Conservation (phyloP, 2,329 filamentous ascomycete species). For the Chalaropsis thielavioides region DNA sequence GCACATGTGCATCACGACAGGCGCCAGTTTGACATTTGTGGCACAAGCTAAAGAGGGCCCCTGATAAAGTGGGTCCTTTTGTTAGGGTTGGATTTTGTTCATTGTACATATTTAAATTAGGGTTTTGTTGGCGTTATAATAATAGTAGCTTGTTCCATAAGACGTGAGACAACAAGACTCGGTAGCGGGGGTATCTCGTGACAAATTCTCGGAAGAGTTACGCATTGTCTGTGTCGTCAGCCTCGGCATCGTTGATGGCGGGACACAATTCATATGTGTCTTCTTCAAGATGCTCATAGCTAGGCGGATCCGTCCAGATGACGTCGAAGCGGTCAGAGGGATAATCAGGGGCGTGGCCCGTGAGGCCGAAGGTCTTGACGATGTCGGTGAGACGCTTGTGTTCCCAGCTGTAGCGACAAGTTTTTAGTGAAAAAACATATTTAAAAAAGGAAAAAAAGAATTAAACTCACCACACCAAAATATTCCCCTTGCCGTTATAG, state of each 20-base stretch:
- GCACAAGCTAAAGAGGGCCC: neutral
- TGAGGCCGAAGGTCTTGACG: slow-evolving; percentile 35
- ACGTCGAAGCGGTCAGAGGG: slow-evolving; percentile 36
- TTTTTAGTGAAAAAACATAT: neutral
- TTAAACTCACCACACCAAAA: slow-evolving; percentile 37
- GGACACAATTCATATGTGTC: slow-evolving; percentile 21
- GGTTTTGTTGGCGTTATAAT: neutral
- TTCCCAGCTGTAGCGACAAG: slow-evolving; percentile 35
- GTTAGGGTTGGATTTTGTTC: neutral
- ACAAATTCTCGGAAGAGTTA: neutral
- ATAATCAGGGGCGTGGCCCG: slow-evolving; percentile 31
- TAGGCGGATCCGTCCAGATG: slow-evolving; percentile 42
- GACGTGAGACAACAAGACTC: neutral
- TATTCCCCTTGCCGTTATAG: slow-evolving; percentile 38
- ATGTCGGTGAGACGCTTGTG: slow-evolving; percentile 40
- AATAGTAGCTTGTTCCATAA: neutral
- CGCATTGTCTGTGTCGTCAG: neutral
- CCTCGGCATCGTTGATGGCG: neutral
- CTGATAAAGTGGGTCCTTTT: no score
- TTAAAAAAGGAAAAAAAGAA: neutral
- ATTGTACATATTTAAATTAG: neutral
- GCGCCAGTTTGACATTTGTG: neutral
- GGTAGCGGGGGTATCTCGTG: neutral
- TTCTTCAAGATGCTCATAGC: slow-evolving; percentile 33
- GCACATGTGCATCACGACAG: neutral